Base-by-base conservation (phyloP, 768 basidiomycete species). In the Pulveroboletus sp. region DNA sequence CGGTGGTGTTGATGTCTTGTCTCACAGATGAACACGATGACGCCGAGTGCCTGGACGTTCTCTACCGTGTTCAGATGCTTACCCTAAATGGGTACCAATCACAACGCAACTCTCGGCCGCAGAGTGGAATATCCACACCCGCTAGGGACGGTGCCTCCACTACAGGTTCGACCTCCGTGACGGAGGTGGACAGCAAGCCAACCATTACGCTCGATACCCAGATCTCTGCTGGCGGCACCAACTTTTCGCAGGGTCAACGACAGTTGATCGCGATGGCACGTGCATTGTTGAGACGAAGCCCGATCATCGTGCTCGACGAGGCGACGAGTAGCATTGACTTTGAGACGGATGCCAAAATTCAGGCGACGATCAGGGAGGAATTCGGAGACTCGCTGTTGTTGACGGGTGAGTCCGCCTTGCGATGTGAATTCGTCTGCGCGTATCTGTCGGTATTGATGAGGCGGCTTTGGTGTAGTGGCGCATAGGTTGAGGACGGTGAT, bases 241-340 rank as follows among this genome's bases (percentile, higher is more conserved):
- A 96, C 71, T 94, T 96, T 67, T 93, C 89, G 1, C 89, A 93
- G 51, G 93, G 94, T 9, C 93, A 97, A 63, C 68, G 92, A 9
- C 93, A 97, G 59, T 71, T 92, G 14, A 86, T 93, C 46, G 85
- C 89, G 1, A 86, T 92, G 85, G 90, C 89, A 0, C 78, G 90
- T 6, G 89, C 90, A 0, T 71, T 92, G 18, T 72, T 91, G 28
- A 73, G 87, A 15, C 76, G 80, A 7, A 88, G 83, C 60, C 70
- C 82, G 11, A 80, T 92, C 55, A 83, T 92, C 44, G 78, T 92
- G 14, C 71, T 91, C 35, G 90, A 89, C 55, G 89, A 91, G 58
- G 89, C 89, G 12, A 91, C 89, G 7, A 89, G 86, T 51, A 89
- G 86, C 59, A 89, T 92, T 49, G 88, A 91, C 62, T 86, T 92